Conservation (phyloP, 2,329 filamentous ascomycete genomes). For the Drechslerella dactyloides region DNA sequence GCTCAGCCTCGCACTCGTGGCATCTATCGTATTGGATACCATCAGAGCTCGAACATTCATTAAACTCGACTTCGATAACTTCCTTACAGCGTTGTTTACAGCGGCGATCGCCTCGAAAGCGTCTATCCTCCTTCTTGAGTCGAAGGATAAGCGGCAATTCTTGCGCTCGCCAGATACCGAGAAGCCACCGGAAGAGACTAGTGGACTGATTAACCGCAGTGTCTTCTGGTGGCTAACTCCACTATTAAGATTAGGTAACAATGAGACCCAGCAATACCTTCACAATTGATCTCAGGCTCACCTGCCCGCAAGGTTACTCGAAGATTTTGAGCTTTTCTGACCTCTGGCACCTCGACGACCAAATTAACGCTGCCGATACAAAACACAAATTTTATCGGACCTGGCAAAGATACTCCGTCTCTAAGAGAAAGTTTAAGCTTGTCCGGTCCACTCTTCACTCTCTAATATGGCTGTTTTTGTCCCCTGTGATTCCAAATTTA, state of each 20-base stretch:
- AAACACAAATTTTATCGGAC: constrained; percentile 39
- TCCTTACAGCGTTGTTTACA: constrained; percentile 35
- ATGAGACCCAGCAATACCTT: neutral
- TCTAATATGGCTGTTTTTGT: constrained; percentile 38
- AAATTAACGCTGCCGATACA: constrained; percentile 21
- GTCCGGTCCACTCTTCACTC: constrained; percentile 34
- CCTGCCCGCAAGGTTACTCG: constrained; percentile 12
- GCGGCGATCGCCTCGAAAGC: constrained; percentile 36
- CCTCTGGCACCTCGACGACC: constrained; percentile 36
- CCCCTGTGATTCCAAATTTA: constrained; percentile 54
- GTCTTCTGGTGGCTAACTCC: constrained; percentile 59
- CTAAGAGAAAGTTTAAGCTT: constrained; percentile 30
- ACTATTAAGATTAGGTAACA: constrained; percentile 53
- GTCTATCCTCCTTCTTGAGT: constrained; percentile 32
- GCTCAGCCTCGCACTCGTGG: constrained; percentile 23
- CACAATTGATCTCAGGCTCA: neutral
- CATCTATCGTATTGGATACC: constrained; percentile 37
- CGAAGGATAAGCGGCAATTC: constrained; percentile 36
- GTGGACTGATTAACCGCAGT: constrained; percentile 57
- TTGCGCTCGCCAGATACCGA: constrained; percentile 51
- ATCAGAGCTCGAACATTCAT: constrained; percentile 37
- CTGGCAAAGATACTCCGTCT: constrained; percentile 32
- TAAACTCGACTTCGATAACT: constrained; percentile 34
- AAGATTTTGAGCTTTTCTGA: constrained; percentile 37
- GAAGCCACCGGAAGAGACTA: constrained; percentile 56